Percentiles rank a stretch among this genome's conserved stretches.
Conservation (phyloP, 2,329 filamentous ascomycete species). For the Endocalyx cinctus region DNA sequence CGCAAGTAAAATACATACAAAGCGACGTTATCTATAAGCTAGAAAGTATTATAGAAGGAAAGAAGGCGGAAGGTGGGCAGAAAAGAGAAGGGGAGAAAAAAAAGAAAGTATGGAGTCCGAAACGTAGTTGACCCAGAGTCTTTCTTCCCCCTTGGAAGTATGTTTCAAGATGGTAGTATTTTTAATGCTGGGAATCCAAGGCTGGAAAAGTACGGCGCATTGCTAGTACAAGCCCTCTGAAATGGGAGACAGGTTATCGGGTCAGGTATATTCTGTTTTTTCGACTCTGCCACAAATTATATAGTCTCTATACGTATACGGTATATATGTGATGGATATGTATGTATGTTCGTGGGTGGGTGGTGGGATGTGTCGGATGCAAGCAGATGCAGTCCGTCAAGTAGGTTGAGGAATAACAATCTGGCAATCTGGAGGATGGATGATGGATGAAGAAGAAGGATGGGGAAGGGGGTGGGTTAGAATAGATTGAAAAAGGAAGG, state of each 20-base stretch:
- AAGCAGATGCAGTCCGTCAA: background rate
- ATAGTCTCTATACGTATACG: background rate
- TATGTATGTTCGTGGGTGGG: background rate
- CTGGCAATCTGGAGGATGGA: too few species aligned
- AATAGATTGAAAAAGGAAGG: too few species aligned
- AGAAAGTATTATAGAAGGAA: constrained; percentile 5
- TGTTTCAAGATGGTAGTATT: constrained; percentile 17
- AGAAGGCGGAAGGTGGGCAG: constrained; percentile 4
- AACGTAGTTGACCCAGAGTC: constrained; percentile 11
- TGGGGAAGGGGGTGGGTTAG: too few species aligned
- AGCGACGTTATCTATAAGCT: constrained; percentile 1
- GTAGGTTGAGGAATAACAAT: background rate
- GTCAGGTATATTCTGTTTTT: background rate
- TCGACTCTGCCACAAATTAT: background rate
- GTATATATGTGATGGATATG: background rate
- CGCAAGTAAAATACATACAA: constrained; percentile 10
- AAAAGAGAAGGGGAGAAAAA: too few species aligned
- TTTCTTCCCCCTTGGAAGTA: constrained; percentile 13
- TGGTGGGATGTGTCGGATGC: background rate
- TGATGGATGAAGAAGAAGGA: too few species aligned
- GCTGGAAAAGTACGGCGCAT: constrained; percentile 8
- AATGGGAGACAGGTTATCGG: constrained; percentile 1
- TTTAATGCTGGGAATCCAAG: constrained; percentile 12
- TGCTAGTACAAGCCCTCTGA: constrained; percentile 8
- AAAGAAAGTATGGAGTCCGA: too few species aligned